phyloP scores from a whole-genome alignment of 306 rosid genomes.

The Spatholobus suberectus region DNA sequence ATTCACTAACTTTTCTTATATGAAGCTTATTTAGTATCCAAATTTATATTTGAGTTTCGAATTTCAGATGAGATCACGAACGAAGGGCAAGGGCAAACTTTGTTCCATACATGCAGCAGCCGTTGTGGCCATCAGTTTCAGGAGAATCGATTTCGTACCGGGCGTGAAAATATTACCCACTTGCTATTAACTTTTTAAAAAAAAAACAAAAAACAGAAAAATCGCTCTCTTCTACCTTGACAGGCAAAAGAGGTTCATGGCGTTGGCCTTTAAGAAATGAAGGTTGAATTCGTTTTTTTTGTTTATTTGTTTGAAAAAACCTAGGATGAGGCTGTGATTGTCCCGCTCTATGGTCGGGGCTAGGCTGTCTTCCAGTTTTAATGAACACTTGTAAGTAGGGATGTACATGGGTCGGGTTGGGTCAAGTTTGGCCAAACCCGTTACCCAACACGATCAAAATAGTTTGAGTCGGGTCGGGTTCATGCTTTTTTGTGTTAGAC shows the following conservation, averaged over 20 bases:
- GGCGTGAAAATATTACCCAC: not conserved
- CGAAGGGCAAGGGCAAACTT: slow-evolving; percentile 36
- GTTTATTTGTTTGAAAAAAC: not conserved
- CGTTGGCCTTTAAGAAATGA: not conserved
- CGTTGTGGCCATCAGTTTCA: too few species aligned
- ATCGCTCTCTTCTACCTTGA: not conserved
- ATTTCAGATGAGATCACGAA: slow-evolving; percentile 32
- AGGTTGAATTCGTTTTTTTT: not conserved
- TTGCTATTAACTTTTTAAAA: not conserved
- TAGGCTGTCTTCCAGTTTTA: too few species aligned
- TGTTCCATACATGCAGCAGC: not conserved
- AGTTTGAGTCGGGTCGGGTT: too few species aligned
- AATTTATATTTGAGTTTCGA: not conserved
- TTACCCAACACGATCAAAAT: too few species aligned
- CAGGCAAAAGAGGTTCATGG: not conserved
- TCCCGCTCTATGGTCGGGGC: too few species aligned
- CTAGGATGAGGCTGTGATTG: not conserved
- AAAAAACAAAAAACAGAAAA: too few species aligned
- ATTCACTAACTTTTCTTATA: not conserved
- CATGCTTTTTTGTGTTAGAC: too few species aligned
- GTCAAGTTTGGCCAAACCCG: too few species aligned
- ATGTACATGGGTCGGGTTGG: too few species aligned
- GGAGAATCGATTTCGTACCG: not conserved
- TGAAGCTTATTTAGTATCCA: slow-evolving; percentile 9
- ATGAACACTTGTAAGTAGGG: too few species aligned